phyloP scores from a whole-genome alignment of 768 basidiomycete species.

The Leccinum uliginosum region DNA sequence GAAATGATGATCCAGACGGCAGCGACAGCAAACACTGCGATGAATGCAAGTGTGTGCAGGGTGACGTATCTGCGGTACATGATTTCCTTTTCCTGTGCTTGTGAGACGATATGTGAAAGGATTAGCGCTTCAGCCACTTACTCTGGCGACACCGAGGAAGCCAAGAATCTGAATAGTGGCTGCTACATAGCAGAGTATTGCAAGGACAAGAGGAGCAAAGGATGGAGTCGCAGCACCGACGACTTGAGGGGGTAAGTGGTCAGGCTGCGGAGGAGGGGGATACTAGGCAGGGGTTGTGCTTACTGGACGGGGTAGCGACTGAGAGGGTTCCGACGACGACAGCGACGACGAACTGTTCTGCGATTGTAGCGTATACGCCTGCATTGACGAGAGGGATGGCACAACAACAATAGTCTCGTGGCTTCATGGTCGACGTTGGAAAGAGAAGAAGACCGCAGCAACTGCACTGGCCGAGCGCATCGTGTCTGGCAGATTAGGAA shows the following conservation, averaged over 20 bases:
- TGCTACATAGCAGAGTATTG: slow-evolving; percentile 68
- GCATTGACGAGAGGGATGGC: slow-evolving; percentile 88
- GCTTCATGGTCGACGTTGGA: slow-evolving; percentile 45
- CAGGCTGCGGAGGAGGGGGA: slow-evolving; percentile 2
- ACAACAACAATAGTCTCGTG: slow-evolving; percentile 88
- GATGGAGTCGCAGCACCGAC: slow-evolving; percentile 84
- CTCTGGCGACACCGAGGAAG: slow-evolving; percentile 78
- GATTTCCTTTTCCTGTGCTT: slow-evolving; percentile 56
- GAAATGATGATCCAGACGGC: slow-evolving; percentile 82
- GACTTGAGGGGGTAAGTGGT: slow-evolving; percentile 42
- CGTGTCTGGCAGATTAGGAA: slow-evolving; percentile 3
- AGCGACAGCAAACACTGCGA: slow-evolving; percentile 68
- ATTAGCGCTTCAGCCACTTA: slow-evolving; percentile 26
- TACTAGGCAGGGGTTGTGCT: slow-evolving; percentile 36
- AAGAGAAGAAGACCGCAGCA: background rate
- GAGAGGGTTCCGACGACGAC: slow-evolving; percentile 69
- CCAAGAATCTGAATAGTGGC: slow-evolving; percentile 78
- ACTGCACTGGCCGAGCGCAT: background rate
- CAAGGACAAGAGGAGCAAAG: slow-evolving; percentile 71
- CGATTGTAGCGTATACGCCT: slow-evolving; percentile 79
- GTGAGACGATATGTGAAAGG: slow-evolving; percentile 3
- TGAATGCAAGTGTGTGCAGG: slow-evolving; percentile 51
- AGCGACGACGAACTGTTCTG: slow-evolving; percentile 69
- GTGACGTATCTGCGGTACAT: slow-evolving; percentile 67
- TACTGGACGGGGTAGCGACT: slow-evolving; percentile 76